phyloP scores from a whole-genome alignment of 768 basidiomycete species.

The Pleurotus cornucopiae region DNA sequence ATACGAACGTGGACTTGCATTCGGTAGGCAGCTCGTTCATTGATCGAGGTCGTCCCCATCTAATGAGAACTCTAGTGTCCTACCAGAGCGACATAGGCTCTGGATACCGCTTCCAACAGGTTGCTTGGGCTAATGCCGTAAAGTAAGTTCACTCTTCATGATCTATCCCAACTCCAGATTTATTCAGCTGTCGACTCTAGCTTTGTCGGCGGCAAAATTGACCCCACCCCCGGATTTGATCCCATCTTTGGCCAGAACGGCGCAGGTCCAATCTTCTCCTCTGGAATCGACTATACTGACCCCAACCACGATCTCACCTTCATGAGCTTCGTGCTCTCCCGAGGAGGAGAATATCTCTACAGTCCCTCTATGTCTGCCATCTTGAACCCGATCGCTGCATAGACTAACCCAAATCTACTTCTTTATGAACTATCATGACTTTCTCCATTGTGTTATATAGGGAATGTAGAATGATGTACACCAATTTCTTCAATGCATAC shows the following conservation, averaged over 20 bases:
- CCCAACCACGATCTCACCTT: not conserved
- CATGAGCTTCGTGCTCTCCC: not conserved
- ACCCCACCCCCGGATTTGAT: not conserved
- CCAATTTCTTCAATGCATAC: too few species aligned
- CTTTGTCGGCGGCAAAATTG: not conserved
- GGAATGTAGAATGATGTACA: too few species aligned
- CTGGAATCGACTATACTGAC: not conserved
- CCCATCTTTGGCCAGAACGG: not conserved
- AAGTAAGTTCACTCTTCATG: not conserved
- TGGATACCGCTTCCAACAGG: conserved; percentile 5
- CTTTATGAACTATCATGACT: too few species aligned
- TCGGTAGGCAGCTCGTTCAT: not conserved
- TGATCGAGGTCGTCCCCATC: not conserved
- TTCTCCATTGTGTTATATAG: too few species aligned
- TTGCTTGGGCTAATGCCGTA: not conserved
- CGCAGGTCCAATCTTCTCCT: not conserved
- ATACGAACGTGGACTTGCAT: conserved; percentile 1
- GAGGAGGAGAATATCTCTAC: not conserved
- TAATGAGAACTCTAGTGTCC: not conserved
- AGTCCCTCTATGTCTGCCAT: not conserved
- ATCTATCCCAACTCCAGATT: not conserved
- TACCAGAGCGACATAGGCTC: conserved; percentile 3
- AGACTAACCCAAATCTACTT: not conserved
- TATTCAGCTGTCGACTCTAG: not conserved
- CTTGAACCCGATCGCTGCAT: not conserved